These are phyloP conservation scores for Aureobasidium sp. DNA, from an alignment of 2,329 filamentous ascomycete genomes.

Conservation along the genomic window DNA sequence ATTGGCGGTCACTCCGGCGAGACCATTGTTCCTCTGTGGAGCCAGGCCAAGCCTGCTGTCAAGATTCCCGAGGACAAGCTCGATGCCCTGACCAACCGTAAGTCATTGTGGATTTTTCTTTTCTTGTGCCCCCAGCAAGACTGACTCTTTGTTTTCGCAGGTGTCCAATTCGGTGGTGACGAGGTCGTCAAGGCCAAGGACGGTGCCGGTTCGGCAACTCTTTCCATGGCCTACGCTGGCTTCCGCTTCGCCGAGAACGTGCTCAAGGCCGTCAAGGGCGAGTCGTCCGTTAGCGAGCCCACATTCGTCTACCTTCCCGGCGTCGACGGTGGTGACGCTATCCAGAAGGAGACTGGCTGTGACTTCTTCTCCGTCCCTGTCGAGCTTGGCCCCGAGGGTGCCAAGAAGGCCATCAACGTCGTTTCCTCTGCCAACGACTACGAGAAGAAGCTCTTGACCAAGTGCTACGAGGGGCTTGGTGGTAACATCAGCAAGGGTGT, in stretches of 20 bases:
- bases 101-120: conserved; percentile 24
- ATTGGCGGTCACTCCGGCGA: conserved; percentile 96
- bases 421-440: conserved; percentile 70
- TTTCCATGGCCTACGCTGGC: conserved; percentile 93
- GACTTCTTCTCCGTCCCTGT: conserved; percentile 97
- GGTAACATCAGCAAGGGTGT: conserved; percentile 93
- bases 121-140: no score
- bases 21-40: conserved; percentile 97
- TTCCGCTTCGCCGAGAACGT: conserved; percentile 95
- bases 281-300: conserved; percentile 89
- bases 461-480: conserved; percentile 69
- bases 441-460: conserved; percentile 81
- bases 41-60: conserved; percentile 73
- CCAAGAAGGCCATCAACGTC: conserved; percentile 76
- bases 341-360: conserved; percentile 71
- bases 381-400: conserved; percentile 82
- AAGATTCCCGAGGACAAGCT: conserved; percentile 84
- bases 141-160: conserved; percentile 28
- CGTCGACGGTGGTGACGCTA: conserved; percentile 76
- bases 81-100: conserved; percentile 79
- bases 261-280: conserved; percentile 77
- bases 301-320: conserved; percentile 94
- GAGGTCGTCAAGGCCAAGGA: conserved; percentile 95
- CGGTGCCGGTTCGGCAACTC: conserved; percentile 78
- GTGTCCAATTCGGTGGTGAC: conserved; percentile 94